phyloP scores from a whole-genome alignment of 2,329 filamentous ascomycete genomes.

The Aspergillus hortae region DNA sequence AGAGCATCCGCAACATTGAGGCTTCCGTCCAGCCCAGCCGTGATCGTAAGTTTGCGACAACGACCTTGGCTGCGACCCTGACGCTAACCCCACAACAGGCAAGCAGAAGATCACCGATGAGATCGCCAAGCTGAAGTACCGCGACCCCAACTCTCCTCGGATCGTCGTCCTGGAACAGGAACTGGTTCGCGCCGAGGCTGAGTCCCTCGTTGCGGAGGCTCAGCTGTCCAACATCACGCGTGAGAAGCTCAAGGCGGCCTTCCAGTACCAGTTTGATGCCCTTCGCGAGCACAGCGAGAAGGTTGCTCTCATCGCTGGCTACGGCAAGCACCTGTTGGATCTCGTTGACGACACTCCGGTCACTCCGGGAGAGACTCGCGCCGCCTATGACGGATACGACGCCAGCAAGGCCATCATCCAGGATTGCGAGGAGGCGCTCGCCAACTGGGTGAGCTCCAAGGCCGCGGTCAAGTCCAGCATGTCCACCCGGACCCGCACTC shows the following conservation, averaged over 20 bases:
- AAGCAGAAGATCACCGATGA: constrained; percentile 99
- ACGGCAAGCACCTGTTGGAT: constrained; percentile 96
- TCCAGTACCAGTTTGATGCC: constrained; percentile 97
- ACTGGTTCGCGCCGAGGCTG: constrained; percentile 94
- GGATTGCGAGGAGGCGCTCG: constrained; percentile 95
- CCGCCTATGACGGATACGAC: constrained; percentile 96
- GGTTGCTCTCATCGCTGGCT: constrained; percentile 94
- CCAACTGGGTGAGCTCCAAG: constrained; percentile 92
- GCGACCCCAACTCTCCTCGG: constrained; percentile 96
- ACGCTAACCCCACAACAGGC: constrained; percentile 50
- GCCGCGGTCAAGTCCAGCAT: constrained; percentile 84
- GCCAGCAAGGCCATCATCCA: constrained; percentile 98
- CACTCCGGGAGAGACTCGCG: constrained; percentile 91
- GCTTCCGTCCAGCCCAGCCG: constrained; percentile 96
- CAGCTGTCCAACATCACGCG: constrained; percentile 99
- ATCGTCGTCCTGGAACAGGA: constrained; percentile 98
- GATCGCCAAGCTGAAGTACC: constrained; percentile 98
- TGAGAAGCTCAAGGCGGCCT: constrained; percentile 98
- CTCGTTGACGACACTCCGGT: constrained; percentile 95
- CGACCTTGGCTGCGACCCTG: not conserved
- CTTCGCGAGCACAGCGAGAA: constrained; percentile 97
- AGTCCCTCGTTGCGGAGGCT: constrained; percentile 97
- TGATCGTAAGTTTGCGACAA: constrained; percentile 66
- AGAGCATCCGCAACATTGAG: constrained; percentile 99
- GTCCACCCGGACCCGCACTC: constrained; percentile 78